Evolutionary conservation across 2,329 filamentous ascomycete genomes (phyloP).

Genomic region (Talaromyces atroroseus): DNA sequence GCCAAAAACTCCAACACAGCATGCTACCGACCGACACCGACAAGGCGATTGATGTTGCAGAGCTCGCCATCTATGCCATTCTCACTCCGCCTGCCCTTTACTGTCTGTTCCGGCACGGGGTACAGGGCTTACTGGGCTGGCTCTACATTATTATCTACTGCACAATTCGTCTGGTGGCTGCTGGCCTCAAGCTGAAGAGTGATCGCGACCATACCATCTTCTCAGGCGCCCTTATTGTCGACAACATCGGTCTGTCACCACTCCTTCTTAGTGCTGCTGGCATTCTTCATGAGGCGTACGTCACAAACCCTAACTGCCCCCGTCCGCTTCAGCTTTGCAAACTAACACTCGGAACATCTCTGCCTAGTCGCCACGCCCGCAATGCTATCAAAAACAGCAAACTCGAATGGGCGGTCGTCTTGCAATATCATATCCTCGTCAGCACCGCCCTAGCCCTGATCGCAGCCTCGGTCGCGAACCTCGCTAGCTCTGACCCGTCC

Average conservation of each 20-base stretch:
- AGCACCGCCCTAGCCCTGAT: constrained; percentile 8
- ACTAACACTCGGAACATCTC: background rate
- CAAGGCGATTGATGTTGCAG: background rate
- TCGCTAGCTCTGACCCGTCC: background rate
- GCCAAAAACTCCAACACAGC: background rate
- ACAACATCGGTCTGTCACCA: constrained; percentile 10
- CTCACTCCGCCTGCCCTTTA: constrained; percentile 1
- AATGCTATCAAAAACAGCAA: constrained; percentile 3
- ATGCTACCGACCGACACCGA: constrained; percentile 4
- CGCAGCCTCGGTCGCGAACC: constrained; percentile 1
- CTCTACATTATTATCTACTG: constrained; percentile 5
- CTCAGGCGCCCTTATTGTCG: background rate
- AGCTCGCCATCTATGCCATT: constrained; percentile 5
- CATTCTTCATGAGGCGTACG: constrained; percentile 9
- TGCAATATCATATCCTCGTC: constrained; percentile 12
- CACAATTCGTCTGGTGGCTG: constrained; percentile 7
- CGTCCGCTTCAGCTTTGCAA: no score
- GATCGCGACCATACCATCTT: background rate
- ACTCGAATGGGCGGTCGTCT: constrained; percentile 9
- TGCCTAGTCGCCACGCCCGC: constrained; percentile 5
- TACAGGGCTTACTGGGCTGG: constrained; percentile 5
- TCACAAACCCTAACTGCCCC: no score
- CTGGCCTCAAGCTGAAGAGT: constrained; percentile 4
- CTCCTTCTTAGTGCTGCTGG: constrained; percentile 6
- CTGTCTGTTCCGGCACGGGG: constrained; percentile 7